phyloP scores from a whole-genome alignment of 805 yeast genomes.

The Pichia cephalocereana region DNA sequence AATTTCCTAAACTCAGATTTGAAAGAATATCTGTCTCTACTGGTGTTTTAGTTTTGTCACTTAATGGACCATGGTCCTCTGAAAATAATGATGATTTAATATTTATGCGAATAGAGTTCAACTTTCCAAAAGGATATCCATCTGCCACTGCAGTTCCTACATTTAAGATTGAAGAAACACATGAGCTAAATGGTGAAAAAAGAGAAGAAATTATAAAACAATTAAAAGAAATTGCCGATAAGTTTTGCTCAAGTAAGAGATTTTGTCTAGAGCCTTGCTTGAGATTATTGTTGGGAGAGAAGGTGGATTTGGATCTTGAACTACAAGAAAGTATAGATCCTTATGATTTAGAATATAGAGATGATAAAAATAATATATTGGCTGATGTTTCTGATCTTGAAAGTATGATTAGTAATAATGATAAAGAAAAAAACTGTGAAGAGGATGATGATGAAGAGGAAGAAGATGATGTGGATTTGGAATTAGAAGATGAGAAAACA shows the following conservation, averaged over 20 bases:
- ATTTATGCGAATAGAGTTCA: constrained; percentile 61
- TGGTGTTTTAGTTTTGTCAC: constrained; percentile 66
- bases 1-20: constrained; percentile 77
- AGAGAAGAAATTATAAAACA: constrained; percentile 41
- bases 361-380: neutral
- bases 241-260: constrained; percentile 45
- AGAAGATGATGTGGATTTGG: constrained; percentile 11
- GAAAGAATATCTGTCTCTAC: constrained; percentile 85
- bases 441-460: constrained; percentile 29
- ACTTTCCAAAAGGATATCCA: constrained; percentile 72
- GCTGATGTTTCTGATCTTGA: neutral
- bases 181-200: constrained; percentile 45
- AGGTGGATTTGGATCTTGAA: constrained; percentile 37
- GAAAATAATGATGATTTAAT: constrained; percentile 38
- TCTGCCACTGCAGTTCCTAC: constrained; percentile 35
- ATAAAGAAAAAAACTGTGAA: constrained; percentile 26
- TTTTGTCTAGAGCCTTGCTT: constrained; percentile 78
- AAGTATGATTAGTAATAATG: neutral
- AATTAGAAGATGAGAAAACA: constrained; percentile 17
- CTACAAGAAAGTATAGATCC: constrained; percentile 10
- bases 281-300: constrained; percentile 74
- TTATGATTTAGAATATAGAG: neutral
- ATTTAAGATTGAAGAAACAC: constrained; percentile 71
- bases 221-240: constrained; percentile 46
- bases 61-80: constrained; percentile 69